Evolutionary conservation across 2,329 filamentous ascomycete species (phyloP), one percentile per base, ranked within the genome.

Genomic region (Trichoderma lentiforme): DNA sequence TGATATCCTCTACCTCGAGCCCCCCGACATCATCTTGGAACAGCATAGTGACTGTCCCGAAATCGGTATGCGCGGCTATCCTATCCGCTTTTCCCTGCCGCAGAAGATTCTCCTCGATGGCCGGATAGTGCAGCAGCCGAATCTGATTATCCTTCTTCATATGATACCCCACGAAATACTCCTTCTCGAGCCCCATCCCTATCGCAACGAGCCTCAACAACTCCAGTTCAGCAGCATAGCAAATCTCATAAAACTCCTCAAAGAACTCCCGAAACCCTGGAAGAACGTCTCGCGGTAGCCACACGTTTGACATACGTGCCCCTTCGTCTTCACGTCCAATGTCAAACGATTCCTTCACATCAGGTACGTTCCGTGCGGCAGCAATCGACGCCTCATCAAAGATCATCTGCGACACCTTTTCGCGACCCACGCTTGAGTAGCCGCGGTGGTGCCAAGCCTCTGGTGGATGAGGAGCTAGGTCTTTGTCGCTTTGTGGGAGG

Each of bases 121-220:
- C 76, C 4, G 80, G 80, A 53, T 82, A 91, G 76, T 90, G 88
- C 47, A 91, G 81, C 51, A 91, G 78, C 2, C 89, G 84, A 6
- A 90, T 80, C 72, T 90, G 70, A 21, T 89, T 89, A 74, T 89
- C 86, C 73, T 86, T 81, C 0, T 85, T 84, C 28, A 82, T 83
- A 77, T 90, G 88, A 66, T 85, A 79, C 18, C 80, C 78, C 77
- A 96, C 92, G 76, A 97, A 97, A 84, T 90, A 95, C 14, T 78
- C 77, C 75, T 89, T 86, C 0, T 89, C 86, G 6, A 94, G 83
- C 1, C 87, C 90, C 87, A 95, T 88, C 0, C 91, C 92, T 12
- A 94, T 81, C 0, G 92, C 92, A 73, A 95, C 92, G 28, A 92
- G 92, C 3, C 90, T 86, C 91, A 95, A 93, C 34, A 95, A 86